A percentile compares a stretch with the other conserved stretches of the same genome.
Evolutionary conservation across 805 yeast genomes (phyloP).

Genomic region (Suhomyces faveliae): DNA sequence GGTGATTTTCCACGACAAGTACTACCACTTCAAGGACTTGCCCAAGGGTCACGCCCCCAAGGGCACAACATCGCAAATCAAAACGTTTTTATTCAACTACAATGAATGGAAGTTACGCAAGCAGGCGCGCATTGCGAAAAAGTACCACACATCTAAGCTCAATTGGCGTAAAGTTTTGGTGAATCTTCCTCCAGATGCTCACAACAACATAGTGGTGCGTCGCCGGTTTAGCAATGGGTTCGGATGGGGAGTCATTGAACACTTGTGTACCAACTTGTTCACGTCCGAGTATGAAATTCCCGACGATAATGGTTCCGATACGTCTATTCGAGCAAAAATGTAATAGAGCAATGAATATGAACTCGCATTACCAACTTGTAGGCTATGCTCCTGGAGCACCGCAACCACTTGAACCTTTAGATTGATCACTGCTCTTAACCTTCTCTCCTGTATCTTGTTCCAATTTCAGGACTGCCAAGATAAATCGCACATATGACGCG

Average conservation of each 20-base stretch:
- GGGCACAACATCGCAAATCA: conserved; percentile 5
- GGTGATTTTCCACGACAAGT: conserved; percentile 44
- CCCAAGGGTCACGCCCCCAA: conserved; percentile 24
- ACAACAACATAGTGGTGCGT: conserved; percentile 44
- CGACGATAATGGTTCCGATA: conserved; percentile 5
- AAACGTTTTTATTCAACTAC: conserved; percentile 22
- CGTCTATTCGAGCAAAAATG: not conserved
- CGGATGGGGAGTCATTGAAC: conserved; percentile 49
- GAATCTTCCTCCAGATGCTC: conserved; percentile 46
- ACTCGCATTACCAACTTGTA: not conserved
- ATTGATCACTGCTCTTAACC: not conserved
- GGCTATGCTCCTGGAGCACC: too few species aligned
- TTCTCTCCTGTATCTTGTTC: not conserved
- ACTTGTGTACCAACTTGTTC: conserved; percentile 31
- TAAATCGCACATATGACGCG: not conserved
- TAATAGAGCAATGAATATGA: not conserved
- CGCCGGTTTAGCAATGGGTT: conserved; percentile 44
- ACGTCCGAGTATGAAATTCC: conserved; percentile 2
- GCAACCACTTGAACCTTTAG: too few species aligned
- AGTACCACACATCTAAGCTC: conserved; percentile 36
- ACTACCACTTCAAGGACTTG: conserved; percentile 31
- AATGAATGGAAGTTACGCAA: conserved; percentile 36
- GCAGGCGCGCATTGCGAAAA: conserved; percentile 42
- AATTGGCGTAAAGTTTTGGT: conserved; percentile 47
- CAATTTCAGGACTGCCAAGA: not conserved